These are phyloP conservation scores for Thermothielavioides terrestris DNA, from an alignment of 495 filamentous ascomycete species.

Conservation along the genomic window DNA sequence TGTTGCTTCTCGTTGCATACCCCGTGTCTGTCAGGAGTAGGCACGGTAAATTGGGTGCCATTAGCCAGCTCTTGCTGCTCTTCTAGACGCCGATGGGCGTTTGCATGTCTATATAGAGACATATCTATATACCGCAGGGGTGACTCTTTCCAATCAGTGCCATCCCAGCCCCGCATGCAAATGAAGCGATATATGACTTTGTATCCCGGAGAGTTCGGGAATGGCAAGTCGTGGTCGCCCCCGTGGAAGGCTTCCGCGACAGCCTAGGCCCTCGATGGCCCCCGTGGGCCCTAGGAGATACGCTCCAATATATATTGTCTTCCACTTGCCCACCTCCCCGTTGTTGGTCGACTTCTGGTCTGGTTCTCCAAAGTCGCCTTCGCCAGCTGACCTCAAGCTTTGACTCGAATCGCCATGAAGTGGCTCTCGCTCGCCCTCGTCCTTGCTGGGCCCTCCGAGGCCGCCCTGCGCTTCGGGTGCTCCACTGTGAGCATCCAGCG, in stretches of 20 bases:
- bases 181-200: not conserved
- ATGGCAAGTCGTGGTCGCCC: not conserved
- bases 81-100: not conserved
- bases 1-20: too few species aligned
- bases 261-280: too few species aligned
- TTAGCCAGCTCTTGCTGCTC: too few species aligned
- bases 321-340: not conserved
- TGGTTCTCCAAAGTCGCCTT: too few species aligned
- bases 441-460: constrained; percentile 32
- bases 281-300: too few species aligned
- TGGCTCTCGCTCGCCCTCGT: constrained; percentile 31
- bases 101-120: not conserved
- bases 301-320: constrained; percentile 1
- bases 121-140: not conserved
- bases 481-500: constrained; percentile 39
- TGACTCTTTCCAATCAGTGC: not conserved
- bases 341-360: not conserved
- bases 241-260: too few species aligned
- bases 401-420: constrained; percentile 32
- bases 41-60: too few species aligned
- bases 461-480: constrained; percentile 40
- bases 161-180: not conserved
- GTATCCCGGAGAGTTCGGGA: not conserved
- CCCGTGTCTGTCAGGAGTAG: too few species aligned
- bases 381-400: not conserved